Evolutionary conservation across 768 basidiomycete species (phyloP), one percentile per base, ranked within the genome.

Genomic region (Lactifluus subvellereus): DNA sequence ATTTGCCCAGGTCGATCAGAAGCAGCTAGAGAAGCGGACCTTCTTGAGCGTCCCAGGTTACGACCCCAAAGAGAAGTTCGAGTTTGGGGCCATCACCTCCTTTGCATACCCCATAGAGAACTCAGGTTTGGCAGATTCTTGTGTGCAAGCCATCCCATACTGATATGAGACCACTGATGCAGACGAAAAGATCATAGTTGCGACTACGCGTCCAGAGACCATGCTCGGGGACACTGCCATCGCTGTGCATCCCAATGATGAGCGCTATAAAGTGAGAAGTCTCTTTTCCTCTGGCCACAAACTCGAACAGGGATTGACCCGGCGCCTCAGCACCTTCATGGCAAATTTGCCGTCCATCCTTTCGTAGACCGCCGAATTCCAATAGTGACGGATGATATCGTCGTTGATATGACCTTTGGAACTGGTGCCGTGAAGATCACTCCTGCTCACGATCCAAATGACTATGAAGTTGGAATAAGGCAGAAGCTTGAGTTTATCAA

Each of bases 381-480:
- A 14, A 96, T 99, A 72, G 78, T 98, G 61, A 80, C 85, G 33
- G 96, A 98, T 71, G 77, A 81, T 22, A 88, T 94, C 73, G 79
- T 79, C 32, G 87, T 97, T 62, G 96, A 98, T 72, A 97, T 93
- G 87, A 80, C 82, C 10, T 98, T 98, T 69, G 97, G 97, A 42
- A 99, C 97, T 35, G 97, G 97, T 72, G 97, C 96, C 0, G 96
- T 98, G 56, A 98, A 99, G 78, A 98, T 98, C 70, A 98, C 97
- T 0, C 97, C 97, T 16, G 97, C 96, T 0, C 97, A 98, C 71
- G 97, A 98, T 73, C 90, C 87, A 16, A 95, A 95, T 71, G 96
- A 98, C 80, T 98, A 96, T 74, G 93, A 94, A 67, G 94, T 94
- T 67, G 97, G 94, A 10, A 71, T 85, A 69, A 78, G 96, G 47